These are phyloP conservation scores for Sarocladium kiliense DNA, from an alignment of 2,329 filamentous ascomycete genomes.

Conservation along the genomic window DNA sequence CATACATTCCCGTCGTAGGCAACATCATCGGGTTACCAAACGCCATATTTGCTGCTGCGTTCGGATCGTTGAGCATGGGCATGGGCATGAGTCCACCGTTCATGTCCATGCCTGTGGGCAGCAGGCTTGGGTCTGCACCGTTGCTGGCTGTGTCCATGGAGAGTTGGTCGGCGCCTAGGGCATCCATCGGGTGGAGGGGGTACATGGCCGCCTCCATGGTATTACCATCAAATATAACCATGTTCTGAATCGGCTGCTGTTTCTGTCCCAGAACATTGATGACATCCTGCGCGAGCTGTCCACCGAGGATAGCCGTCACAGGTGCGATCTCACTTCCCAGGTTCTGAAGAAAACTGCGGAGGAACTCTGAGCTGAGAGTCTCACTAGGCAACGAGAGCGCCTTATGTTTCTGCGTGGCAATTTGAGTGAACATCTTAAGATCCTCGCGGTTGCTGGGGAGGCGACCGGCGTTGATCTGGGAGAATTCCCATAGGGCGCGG, in stretches of 20 bases:
- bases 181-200: constrained; percentile 67
- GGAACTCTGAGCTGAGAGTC: constrained; percentile 63
- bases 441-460: constrained; percentile 58
- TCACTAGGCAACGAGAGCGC: constrained; percentile 65
- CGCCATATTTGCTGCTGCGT: neutral
- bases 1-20: neutral
- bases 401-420: constrained; percentile 73
- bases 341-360: constrained; percentile 83
- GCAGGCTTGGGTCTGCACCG: constrained; percentile 17
- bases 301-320: constrained; percentile 83
- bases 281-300: constrained; percentile 88
- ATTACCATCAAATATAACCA: constrained; percentile 86
- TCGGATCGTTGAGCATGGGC: constrained; percentile 15
- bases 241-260: constrained; percentile 94
- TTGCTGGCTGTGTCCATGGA: constrained; percentile 14
- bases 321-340: constrained; percentile 79
- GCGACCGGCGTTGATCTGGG: constrained; percentile 45
- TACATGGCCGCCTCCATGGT: constrained; percentile 74
- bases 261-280: constrained; percentile 91
- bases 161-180: constrained; percentile 42
- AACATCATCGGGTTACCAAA: constrained; percentile 7
- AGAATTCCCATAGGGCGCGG: constrained; percentile 84
- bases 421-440: constrained; percentile 68
- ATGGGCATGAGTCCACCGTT: constrained; percentile 11
- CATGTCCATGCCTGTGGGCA: constrained; percentile 6